Percentiles rank a stretch among this genome's conserved stretches.
Evolutionary conservation across 2,329 filamentous ascomycete genomes (phyloP).

Genomic region (Albifimbria verrucaria): DNA sequence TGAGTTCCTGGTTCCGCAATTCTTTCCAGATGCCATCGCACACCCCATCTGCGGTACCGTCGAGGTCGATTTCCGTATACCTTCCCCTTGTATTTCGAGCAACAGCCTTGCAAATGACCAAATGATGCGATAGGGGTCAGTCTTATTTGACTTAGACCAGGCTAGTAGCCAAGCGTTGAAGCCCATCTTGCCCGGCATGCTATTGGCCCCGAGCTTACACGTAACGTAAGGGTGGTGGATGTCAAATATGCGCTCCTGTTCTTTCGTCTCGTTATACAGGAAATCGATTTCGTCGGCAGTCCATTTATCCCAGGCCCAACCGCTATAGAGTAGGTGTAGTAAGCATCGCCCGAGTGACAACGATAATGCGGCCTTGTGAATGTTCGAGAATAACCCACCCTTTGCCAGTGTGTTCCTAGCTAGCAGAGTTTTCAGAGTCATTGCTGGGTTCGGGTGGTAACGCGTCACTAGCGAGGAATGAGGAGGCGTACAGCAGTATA

Average conservation of each 20-base stretch:
- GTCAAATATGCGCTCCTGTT: not conserved
- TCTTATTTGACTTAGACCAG: too few relatives aligned
- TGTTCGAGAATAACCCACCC: not conserved
- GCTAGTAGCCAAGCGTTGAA: not conserved
- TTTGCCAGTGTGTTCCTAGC: too few relatives aligned
- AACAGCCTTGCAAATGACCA: not conserved
- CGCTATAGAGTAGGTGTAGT: not conserved
- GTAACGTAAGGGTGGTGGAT: not conserved
- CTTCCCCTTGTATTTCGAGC: not conserved
- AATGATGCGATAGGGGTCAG: too few relatives aligned
- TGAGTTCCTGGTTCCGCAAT: not conserved
- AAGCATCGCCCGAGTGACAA: not conserved
- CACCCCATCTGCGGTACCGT: not conserved
- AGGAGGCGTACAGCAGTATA: too few relatives aligned
- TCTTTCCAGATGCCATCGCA: not conserved
- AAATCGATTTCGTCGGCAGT: not conserved
- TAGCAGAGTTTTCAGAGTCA: too few relatives aligned
- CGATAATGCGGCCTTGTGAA: not conserved
- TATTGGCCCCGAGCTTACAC: not conserved
- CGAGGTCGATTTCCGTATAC: not conserved
- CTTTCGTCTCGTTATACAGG: not conserved
- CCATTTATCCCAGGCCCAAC: not conserved
- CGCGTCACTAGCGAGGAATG: too few relatives aligned
- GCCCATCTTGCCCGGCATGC: not conserved
- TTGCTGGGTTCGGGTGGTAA: too few relatives aligned